Evolutionary conservation across 306 rosid genomes (phyloP), one percentile per base, ranked within the genome.

Genomic region (Calophaca sinica): DNA sequence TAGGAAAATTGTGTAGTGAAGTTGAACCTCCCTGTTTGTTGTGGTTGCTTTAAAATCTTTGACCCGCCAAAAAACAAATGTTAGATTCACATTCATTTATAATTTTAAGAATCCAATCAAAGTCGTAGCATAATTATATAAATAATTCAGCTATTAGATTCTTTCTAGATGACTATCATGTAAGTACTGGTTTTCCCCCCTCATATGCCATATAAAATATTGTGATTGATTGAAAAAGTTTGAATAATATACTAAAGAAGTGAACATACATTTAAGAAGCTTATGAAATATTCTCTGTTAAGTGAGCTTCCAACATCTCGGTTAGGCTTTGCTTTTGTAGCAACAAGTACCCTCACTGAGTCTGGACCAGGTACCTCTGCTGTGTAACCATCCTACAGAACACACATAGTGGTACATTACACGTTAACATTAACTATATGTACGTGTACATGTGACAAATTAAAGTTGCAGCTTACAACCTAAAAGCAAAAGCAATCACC

Each of bases 301-400:
- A 91, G 96, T 59, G 87, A 67, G 82, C 92, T 90, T 11, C 50
- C 3, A 33, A 33, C 68, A 65, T 88, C 88, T 64, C 14, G 63
- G 65, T 88, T 92, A 29, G 90, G 86, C 78, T 94, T 94, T 20
- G 99, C 97, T 82, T 82, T 90, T 71, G 89, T 88, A 58, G 99
- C 97, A 83, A 94, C 99, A 49, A 94, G 96, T 68, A 92, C 92
- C 9, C 75, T 71, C 13, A 94, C 99, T 9, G 90, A 92, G 42
- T 86, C 93, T 5, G 86, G 83, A 73, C 93, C 96, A 48, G 57
- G 70, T 62, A 78, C 82, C 70, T 88, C 96, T 55, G 50, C 52
- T 31, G 99, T 94, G 73, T 87, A 88, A 38, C 99, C 99, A 81
- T 94, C 99, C 99, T 94, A 75, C 57, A 48, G 11, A 85, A 74